A percentile compares a stretch with the other conserved stretches of the same genome.
phyloP scores from a whole-genome alignment of 306 rosid species.

The Quercus robur region DNA sequence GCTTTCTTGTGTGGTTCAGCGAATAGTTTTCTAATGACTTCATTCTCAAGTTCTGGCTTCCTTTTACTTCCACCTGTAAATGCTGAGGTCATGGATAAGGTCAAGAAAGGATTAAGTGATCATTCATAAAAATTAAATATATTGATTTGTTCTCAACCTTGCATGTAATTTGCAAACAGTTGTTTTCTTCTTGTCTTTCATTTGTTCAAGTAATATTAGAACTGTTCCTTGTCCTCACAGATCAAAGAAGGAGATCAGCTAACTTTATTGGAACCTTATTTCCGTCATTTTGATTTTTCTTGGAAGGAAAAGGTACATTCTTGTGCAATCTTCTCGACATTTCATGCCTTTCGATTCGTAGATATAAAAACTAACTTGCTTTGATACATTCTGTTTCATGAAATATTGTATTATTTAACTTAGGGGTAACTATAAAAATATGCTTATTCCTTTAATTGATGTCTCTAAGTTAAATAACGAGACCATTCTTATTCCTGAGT shows the following conservation, averaged over 20 bases:
- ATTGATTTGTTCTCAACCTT: background rate
- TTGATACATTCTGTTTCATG: background rate
- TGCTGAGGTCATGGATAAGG: background rate
- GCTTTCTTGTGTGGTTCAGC: background rate
- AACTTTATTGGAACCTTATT: constrained; percentile 65
- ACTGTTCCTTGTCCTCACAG: constrained; percentile 39
- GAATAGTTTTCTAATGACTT: background rate
- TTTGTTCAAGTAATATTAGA: constrained; percentile 18
- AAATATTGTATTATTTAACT: background rate
- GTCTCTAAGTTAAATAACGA: background rate
- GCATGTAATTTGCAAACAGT: background rate
- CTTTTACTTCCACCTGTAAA: background rate
- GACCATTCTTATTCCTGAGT: constrained; percentile 17
- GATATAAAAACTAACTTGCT: background rate
- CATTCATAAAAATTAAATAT: background rate
- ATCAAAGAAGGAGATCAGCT: constrained; percentile 94
- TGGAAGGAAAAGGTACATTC: constrained; percentile 78
- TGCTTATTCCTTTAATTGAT: background rate
- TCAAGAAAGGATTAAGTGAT: background rate
- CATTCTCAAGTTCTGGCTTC: too few species aligned
- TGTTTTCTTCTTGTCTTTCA: background rate
- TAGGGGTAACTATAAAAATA: background rate
- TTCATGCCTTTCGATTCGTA: background rate
- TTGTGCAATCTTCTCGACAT: background rate
- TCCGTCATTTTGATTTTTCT: constrained; percentile 42